A percentile compares a stretch with the other conserved stretches of the same genome.
Conservation (phyloP, 2,329 filamentous ascomycete genomes). For the Stemphylium lycopersici region DNA sequence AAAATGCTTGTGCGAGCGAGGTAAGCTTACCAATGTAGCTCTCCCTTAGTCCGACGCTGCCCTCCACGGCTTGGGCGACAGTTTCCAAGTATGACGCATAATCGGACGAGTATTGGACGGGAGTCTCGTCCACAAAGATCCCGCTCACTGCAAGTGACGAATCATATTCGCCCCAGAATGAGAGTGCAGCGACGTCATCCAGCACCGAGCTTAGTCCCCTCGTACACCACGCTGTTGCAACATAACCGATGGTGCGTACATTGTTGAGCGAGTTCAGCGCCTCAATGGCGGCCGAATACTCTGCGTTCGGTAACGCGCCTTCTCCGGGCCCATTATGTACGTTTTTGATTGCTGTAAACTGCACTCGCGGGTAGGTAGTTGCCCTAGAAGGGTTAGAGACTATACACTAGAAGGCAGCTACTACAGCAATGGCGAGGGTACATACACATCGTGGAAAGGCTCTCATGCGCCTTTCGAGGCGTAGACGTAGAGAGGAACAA, state of each 20-base stretch:
- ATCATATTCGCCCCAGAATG: slow-evolving; percentile 51
- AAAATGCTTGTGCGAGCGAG: slow-evolving; percentile 18
- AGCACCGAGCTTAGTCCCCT: slow-evolving; percentile 28
- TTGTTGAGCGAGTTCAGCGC: slow-evolving; percentile 53
- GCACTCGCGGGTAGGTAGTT: slow-evolving; percentile 45
- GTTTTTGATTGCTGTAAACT: slow-evolving; percentile 60
- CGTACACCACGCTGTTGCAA: slow-evolving; percentile 56
- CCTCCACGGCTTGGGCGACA: slow-evolving; percentile 23
- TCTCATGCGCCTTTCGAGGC: slow-evolving; percentile 55
- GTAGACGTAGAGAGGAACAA: slow-evolving; percentile 59
- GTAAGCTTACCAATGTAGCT: slow-evolving; percentile 31
- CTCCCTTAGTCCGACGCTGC: slow-evolving; percentile 32
- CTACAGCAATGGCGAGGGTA: slow-evolving; percentile 3
- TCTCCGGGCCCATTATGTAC: slow-evolving; percentile 56
- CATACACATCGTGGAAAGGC: slow-evolving; percentile 53
- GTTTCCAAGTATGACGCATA: slow-evolving; percentile 27
- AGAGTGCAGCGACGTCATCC: slow-evolving; percentile 54
- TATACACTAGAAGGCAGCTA: not conserved
- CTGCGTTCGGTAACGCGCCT: slow-evolving; percentile 50
- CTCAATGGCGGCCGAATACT: slow-evolving; percentile 52
- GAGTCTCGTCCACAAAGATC: slow-evolving; percentile 59
- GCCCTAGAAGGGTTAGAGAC: slow-evolving; percentile 28
- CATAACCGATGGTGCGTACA: slow-evolving; percentile 58
- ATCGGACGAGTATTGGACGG: slow-evolving; percentile 30
- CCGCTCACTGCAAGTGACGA: slow-evolving; percentile 52